phyloP scores from a whole-genome alignment of 345 rosid species.

The Citrus glauca region DNA sequence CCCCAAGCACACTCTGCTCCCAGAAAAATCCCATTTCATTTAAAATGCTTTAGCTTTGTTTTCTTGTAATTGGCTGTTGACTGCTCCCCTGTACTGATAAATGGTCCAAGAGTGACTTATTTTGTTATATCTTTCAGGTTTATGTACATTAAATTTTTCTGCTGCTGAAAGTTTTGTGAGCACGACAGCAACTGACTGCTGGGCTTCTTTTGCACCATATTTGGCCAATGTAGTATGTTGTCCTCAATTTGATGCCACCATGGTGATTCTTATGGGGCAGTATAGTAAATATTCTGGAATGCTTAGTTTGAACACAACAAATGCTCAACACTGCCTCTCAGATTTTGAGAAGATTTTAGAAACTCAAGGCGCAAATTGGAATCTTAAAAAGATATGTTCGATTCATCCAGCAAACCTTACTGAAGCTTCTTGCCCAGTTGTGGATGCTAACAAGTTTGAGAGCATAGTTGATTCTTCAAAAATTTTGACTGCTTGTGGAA shows the following conservation, averaged over 20 bases:
- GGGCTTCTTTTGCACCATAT: conserved; percentile 45
- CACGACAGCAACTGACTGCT: conserved; percentile 49
- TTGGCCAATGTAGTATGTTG: conserved; percentile 61
- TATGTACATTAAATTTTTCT: conserved; percentile 42
- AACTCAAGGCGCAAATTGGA: conserved; percentile 45
- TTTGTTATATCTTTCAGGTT: conserved; percentile 32
- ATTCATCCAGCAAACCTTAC: conserved; percentile 44
- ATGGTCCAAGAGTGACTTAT: neutral
- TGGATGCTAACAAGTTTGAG: conserved; percentile 41
- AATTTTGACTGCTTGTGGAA: conserved; percentile 49
- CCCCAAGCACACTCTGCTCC: neutral
- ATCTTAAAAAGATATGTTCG: conserved; percentile 38
- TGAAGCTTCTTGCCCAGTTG: conserved; percentile 47
- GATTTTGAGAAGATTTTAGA: conserved; percentile 48
- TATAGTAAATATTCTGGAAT: conserved; percentile 41
- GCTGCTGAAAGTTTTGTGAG: conserved; percentile 40
- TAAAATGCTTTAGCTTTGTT: neutral
- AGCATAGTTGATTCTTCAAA: conserved; percentile 41
- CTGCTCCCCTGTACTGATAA: neutral
- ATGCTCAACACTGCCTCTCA: conserved; percentile 47
- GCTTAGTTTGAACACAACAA: conserved; percentile 40
- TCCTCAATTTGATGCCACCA: conserved; percentile 56
- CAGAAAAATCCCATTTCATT: neutral
- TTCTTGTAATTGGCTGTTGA: neutral
- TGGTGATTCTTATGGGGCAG: conserved; percentile 50